These are phyloP conservation scores for Stemphylium vesicarium DNA, from an alignment of 2,329 filamentous ascomycete genomes.

Conservation along the genomic window DNA sequence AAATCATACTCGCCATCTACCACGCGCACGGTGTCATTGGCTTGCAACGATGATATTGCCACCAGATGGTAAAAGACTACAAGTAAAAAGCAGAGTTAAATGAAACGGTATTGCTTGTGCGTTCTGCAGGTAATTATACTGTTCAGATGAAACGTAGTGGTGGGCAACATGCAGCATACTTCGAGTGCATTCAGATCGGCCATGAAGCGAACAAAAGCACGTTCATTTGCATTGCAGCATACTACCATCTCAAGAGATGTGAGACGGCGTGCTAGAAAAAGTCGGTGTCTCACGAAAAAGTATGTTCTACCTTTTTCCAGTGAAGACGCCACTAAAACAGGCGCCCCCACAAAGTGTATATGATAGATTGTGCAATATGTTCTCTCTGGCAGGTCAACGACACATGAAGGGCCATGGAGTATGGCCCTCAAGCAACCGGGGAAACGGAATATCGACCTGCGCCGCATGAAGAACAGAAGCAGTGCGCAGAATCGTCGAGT, in stretches of 20 bases:
- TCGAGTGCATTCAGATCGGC: no score
- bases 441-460: conserved; percentile 70
- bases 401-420: conserved; percentile 65
- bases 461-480: conserved; percentile 78
- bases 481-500: conserved; percentile 16
- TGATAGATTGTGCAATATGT: conserved; percentile 72
- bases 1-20: background rate
- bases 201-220: no score
- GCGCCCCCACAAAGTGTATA: conserved; percentile 51
- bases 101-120: no score
- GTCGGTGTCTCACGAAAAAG: background rate
- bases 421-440: conserved; percentile 76
- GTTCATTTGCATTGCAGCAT: no score
- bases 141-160: no score
- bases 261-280: background rate
- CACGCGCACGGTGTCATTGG: background rate
- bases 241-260: no score
- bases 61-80: background rate
- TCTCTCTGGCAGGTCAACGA: conserved; percentile 77
- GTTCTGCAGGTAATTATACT: no score
- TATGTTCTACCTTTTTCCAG: conserved; percentile 63
- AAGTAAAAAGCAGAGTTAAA: no score
- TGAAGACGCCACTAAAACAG: conserved; percentile 44
- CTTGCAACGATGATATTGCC: background rate
- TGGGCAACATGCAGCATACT: no score